Evolutionary conservation across 768 basidiomycete genomes (phyloP), one percentile per base, ranked within the genome.

Genomic region (Mycena olivaceomarginata): DNA sequence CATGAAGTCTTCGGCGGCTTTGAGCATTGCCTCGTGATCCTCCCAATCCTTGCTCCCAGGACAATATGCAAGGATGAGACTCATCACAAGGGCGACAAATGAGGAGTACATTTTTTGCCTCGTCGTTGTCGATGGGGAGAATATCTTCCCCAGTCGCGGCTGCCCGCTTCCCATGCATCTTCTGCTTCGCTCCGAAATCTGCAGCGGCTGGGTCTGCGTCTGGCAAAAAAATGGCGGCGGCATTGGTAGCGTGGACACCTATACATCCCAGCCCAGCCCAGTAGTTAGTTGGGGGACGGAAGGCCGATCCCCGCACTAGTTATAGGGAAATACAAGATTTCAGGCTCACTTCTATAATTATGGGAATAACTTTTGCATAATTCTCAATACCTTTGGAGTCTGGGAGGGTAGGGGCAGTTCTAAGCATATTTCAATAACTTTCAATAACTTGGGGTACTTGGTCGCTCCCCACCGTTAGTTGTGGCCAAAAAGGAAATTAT

Each of bases 231-330:
- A 82, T 60, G 12, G 82, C 75, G 10, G 77, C 81, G 5, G 60
- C 62, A 67, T 85, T 85, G 0, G 84, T 71, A 6, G 70, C 70
- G 20, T 71, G 70, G 1, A 71, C 64, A n/a, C n/a, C n/a, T n/a
- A n/a, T n/a, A n/a, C n/a, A n/a, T n/a, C n/a, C n/a, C n/a, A n/a
- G n/a, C n/a, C n/a, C n/a, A n/a, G n/a, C n/a, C n/a, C n/a, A n/a
- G n/a, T n/a, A n/a, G n/a, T n/a, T n/a, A n/a, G n/a, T n/a, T n/a
- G n/a, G n/a, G n/a, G n/a, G n/a, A n/a, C n/a, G n/a, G n/a, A n/a
- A n/a, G n/a, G n/a, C n/a, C n/a, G n/a, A n/a, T n/a, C n/a, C n/a
- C n/a, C n/a, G n/a, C n/a, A n/a, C n/a, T n/a, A n/a, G n/a, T n/a
- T n/a, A n/a, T n/a, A n/a, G n/a, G n/a, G n/a, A n/a, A n/a, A n/a